Base-by-base conservation (phyloP, 1,284 basidiomycete genomes). In the Golubevia pallescens region DNA sequence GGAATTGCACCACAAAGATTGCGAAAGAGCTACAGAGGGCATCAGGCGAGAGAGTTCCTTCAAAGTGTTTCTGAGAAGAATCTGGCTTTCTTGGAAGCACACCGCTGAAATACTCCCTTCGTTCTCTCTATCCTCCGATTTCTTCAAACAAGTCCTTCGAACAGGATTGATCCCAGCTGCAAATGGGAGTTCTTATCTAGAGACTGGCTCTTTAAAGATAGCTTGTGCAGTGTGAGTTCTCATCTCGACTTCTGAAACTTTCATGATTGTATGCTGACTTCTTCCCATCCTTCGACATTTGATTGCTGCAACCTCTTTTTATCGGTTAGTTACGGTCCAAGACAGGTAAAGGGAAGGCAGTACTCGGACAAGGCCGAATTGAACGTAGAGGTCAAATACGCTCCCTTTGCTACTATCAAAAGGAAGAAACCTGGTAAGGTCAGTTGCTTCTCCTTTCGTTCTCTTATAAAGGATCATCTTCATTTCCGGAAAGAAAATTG, bases 381-480 rank as follows among this genome's bases (percentile, higher is more conserved):
- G 65, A 97, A 95, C 70, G 93, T 99, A 1, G 95, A 98, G 86
- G 93, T 97, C 68, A 97, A 98, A 86, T 97, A 96, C 82, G 90
- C 96, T 0, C 96, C 97, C 0, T 99, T 97, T 86, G 93, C 95
- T 3, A 93, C 91, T 73, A 86, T 88, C 28, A 88, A 88, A 28
- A 88, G 96, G 69, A 89, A 92, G 78, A 91, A 92, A 16, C 95
- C 96, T 0, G 90, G 97, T 75, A 91, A 93, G 71, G 96, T 96
- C 86, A 87, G 73, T 69, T 53, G 1, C 58, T 38, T 14, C 3
- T 38, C 34, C 34, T 38, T 38, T 38, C 5, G 10, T 5, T 38
- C 3, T 38, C 34, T 38, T 10, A 38, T 5, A 10, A 38, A 38
- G 10, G 34, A 38, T 5, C 5, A 38, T 38, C 10, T 38, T 38